Percentiles rank a stretch among this genome's conserved stretches.
Conservation (phyloP, 352 stramenopile genomes). For the Pythium scleroteichum region DNA sequence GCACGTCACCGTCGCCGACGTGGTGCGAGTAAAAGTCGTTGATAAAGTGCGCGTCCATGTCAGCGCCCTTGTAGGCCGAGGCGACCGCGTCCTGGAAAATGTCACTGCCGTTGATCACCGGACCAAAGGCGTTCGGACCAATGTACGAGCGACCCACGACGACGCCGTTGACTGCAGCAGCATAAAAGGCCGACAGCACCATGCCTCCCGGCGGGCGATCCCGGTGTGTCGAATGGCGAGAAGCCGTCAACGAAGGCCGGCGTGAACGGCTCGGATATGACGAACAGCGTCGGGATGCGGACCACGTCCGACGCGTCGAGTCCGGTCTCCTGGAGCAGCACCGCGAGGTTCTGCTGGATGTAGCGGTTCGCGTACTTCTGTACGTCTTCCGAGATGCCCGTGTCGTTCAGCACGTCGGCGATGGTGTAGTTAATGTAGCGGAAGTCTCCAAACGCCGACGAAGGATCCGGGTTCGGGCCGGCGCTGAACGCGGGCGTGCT, state of each 20-base stretch:
- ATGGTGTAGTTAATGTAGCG: conserved; percentile 8
- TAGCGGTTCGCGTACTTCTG: conserved; percentile 9
- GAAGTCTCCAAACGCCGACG: neutral
- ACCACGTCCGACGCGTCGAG: conserved; percentile 14
- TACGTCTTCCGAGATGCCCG: no score
- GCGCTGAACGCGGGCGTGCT: conserved; percentile 3
- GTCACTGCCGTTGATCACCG: conserved; percentile 16
- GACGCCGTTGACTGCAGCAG: conserved; percentile 15
- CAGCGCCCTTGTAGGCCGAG: conserved; percentile 8
- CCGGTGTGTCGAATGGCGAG: conserved; percentile 4
- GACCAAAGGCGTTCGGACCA: conserved; percentile 4
- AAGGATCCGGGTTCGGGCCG: neutral
- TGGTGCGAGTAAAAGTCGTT: conserved; percentile 22
- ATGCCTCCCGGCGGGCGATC: conserved; percentile 3
- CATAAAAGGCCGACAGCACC: conserved; percentile 10
- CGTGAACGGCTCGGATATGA: neutral
- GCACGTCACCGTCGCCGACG: conserved; percentile 7
- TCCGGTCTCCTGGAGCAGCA: conserved; percentile 16
- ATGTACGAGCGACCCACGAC: conserved; percentile 18
- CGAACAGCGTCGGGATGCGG: conserved; percentile 14
- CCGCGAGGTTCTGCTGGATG: conserved; percentile 13
- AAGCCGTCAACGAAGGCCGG: conserved; percentile 8
- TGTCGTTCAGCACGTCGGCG: conserved; percentile 7
- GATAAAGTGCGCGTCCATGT: conserved; percentile 23
- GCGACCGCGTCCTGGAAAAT: conserved; percentile 13